Evolutionary conservation across 2,329 filamentous ascomycete genomes (phyloP).

Genomic region (Pseudopithomyces chartarum): DNA sequence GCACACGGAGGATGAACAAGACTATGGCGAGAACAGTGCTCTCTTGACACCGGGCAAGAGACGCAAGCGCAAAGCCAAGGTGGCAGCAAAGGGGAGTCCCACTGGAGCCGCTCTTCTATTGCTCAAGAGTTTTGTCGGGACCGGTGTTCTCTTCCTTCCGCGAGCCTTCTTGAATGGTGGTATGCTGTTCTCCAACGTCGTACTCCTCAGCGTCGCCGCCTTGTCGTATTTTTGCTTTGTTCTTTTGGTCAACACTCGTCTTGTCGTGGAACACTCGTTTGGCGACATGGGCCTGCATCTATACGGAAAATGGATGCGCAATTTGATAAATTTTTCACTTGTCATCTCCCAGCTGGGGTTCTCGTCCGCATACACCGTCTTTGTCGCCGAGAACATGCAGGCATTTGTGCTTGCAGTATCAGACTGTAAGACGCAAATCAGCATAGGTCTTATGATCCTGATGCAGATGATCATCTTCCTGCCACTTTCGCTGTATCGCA

Average conservation of each 20-base stretch:
- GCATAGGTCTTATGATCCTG: constrained; percentile 87
- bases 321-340: constrained; percentile 85
- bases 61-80: constrained; percentile 77
- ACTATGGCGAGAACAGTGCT: constrained; percentile 86
- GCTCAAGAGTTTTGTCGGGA: constrained; percentile 97
- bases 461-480: constrained; percentile 96
- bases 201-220: constrained; percentile 82
- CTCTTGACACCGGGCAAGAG: constrained; percentile 72
- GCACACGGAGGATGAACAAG: constrained; percentile 64
- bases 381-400: constrained; percentile 93
- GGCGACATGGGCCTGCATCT: constrained; percentile 93
- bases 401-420: constrained; percentile 93
- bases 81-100: constrained; percentile 76
- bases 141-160: constrained; percentile 90
- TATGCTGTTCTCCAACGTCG: constrained; percentile 93
- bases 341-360: constrained; percentile 96
- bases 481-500: constrained; percentile 88
- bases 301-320: constrained; percentile 89
- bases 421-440: constrained; percentile 81
- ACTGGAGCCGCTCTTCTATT: constrained; percentile 82
- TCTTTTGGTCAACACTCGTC: constrained; percentile 81
- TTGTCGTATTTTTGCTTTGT: constrained; percentile 99
- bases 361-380: constrained; percentile 93
- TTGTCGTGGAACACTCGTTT: constrained; percentile 90
- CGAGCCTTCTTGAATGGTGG: constrained; percentile 94